phyloP scores from a whole-genome alignment of 306 rosid genomes.

The Cicer chorassanicum region DNA sequence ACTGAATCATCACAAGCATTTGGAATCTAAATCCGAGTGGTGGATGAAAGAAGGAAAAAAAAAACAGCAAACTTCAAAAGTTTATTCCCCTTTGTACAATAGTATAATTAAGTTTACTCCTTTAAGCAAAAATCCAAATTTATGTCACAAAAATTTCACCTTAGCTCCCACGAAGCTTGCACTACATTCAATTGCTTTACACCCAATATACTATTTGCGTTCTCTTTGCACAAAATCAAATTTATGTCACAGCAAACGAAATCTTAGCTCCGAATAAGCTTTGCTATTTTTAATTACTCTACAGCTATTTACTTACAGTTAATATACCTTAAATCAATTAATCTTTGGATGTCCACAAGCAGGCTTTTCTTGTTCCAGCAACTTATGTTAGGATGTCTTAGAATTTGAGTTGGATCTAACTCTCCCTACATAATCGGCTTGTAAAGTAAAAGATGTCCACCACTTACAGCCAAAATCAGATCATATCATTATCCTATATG shows the following conservation, averaged over 20 bases:
- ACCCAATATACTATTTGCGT: neutral
- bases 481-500: neutral
- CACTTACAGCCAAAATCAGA: neutral
- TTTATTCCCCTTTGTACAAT: too few species aligned
- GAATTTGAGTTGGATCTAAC: neutral
- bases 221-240: conserved; percentile 20
- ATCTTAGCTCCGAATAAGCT: neutral
- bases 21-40: too few species aligned
- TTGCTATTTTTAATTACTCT: conserved; percentile 5
- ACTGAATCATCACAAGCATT: too few species aligned
- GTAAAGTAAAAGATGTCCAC: neutral
- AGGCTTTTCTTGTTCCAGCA: conserved; percentile 3
- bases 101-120: neutral
- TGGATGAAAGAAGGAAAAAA: too few species aligned
- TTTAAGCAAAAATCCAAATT: conserved; percentile 11
- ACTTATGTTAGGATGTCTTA: conserved; percentile 6
- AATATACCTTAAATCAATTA: conserved; percentile 19
- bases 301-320: neutral
- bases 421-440: neutral
- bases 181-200: conserved; percentile 7
- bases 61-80: too few species aligned
- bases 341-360: neutral
- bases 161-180: neutral
- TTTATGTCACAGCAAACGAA: conserved; percentile 25
- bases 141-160: conserved; percentile 13